Conservation (phyloP, 2,329 filamentous ascomycete species). For the Gaeumannomyces sp. region DNA sequence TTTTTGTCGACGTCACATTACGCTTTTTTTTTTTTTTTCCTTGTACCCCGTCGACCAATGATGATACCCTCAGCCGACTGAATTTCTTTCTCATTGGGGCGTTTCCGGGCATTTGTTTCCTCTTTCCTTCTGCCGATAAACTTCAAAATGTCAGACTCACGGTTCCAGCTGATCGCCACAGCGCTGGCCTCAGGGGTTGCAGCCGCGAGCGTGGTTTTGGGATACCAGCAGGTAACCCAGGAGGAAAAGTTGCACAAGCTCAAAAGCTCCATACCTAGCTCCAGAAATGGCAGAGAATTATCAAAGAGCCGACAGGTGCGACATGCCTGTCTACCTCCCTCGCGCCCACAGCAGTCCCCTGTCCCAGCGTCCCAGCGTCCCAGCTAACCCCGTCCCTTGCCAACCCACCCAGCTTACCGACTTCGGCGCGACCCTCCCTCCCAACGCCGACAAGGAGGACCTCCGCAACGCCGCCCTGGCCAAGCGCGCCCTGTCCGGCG, state of each 20-base stretch:
- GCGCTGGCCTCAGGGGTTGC: slow-evolving; percentile 59
- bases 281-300: slow-evolving; percentile 23
- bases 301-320: slow-evolving; percentile 29
- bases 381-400: background rate
- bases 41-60: background rate
- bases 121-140: background rate
- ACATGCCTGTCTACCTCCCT: background rate
- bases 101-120: background rate
- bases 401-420: slow-evolving; percentile 46
- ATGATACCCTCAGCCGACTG: background rate
- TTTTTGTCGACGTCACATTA: background rate
- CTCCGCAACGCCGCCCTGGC: slow-evolving; percentile 52
- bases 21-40: no score
- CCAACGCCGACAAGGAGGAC: slow-evolving; percentile 52
- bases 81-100: background rate
- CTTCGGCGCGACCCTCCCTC: slow-evolving; percentile 47
- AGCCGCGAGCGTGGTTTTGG: slow-evolving; percentile 54
- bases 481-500: slow-evolving; percentile 52
- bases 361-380: background rate
- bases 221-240: slow-evolving; percentile 54
- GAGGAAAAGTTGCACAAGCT: slow-evolving; percentile 48
- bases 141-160: slow-evolving; percentile 29
- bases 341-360: background rate
- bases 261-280: slow-evolving; percentile 53
- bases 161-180: slow-evolving; percentile 61